phyloP scores from a whole-genome alignment of 306 rosid genomes.

The Trichosanthes cucumerina region DNA sequence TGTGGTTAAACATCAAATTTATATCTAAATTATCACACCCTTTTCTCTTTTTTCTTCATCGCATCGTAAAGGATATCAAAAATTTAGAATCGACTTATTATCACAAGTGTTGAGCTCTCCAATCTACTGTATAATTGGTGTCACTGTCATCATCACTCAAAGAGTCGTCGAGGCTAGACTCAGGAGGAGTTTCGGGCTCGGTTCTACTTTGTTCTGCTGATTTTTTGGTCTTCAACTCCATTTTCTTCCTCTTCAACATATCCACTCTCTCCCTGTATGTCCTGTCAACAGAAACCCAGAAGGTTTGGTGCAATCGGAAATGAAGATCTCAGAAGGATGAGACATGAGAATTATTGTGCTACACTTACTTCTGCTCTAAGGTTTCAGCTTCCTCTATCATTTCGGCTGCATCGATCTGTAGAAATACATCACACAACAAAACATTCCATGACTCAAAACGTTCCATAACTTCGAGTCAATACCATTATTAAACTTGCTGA shows the following conservation, averaged over 20 bases:
- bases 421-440: constrained; percentile 3
- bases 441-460: not conserved
- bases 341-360: not conserved
- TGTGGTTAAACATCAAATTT: not conserved
- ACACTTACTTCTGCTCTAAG: constrained; percentile 63
- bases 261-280: constrained; percentile 53
- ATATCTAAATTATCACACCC: not conserved
- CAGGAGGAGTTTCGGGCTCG: constrained; percentile 25
- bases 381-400: constrained; percentile 83
- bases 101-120: constrained; percentile 94
- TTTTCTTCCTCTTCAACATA: constrained; percentile 56
- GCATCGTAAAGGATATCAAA: not conserved
- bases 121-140: constrained; percentile 70
- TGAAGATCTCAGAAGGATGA: not conserved
- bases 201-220: constrained; percentile 37
- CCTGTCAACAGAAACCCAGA: constrained; percentile 27
- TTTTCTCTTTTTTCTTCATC: not conserved
- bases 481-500: not conserved
- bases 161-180: constrained; percentile 37
- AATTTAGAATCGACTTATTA: not conserved
- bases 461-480: not conserved
- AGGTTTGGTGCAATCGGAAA: constrained; percentile 3
- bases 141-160: constrained; percentile 66
- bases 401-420: constrained; percentile 87
- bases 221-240: constrained; percentile 46